Conservation (phyloP, 257 asterid species). For the Ehretia macrophylla region DNA sequence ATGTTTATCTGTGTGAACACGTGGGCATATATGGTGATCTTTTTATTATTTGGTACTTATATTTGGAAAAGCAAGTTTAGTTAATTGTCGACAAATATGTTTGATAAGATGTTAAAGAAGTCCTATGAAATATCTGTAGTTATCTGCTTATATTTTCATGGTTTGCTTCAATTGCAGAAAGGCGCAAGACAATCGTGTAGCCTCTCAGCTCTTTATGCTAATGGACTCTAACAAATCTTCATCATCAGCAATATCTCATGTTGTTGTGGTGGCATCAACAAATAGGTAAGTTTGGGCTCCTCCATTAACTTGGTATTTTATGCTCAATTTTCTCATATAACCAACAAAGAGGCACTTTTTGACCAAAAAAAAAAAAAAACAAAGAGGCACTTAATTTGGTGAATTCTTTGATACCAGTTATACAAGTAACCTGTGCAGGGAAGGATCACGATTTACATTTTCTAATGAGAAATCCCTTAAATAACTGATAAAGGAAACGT, state of each 20-base stretch:
- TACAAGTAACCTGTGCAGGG: no score
- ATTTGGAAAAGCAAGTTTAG: no score
- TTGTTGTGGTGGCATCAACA: constrained; percentile 91
- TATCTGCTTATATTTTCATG: not conserved
- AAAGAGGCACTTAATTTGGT: no score
- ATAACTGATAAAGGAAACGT: no score
- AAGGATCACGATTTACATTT: no score
- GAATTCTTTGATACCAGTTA: no score
- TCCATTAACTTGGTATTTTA: not conserved
- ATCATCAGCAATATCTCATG: constrained; percentile 49
- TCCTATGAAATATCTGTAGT: not conserved
- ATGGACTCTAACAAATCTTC: constrained; percentile 71
- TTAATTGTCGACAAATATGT: not conserved
- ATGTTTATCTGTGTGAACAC: no score
- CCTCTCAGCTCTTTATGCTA: constrained; percentile 78
- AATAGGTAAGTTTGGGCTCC: constrained; percentile 52
- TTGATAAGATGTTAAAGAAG: not conserved
- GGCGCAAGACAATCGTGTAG: constrained; percentile 78
- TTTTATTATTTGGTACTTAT: no score
- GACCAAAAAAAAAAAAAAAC: no score
- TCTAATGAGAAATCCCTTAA: no score
- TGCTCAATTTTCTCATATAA: not conserved
- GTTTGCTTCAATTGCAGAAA: constrained; percentile 48
- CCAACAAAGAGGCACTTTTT: no score
- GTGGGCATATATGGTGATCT: no score